Base-by-base conservation (phyloP, 129 eudicot species). In the Pseudognaphalium luteoalbum region DNA sequence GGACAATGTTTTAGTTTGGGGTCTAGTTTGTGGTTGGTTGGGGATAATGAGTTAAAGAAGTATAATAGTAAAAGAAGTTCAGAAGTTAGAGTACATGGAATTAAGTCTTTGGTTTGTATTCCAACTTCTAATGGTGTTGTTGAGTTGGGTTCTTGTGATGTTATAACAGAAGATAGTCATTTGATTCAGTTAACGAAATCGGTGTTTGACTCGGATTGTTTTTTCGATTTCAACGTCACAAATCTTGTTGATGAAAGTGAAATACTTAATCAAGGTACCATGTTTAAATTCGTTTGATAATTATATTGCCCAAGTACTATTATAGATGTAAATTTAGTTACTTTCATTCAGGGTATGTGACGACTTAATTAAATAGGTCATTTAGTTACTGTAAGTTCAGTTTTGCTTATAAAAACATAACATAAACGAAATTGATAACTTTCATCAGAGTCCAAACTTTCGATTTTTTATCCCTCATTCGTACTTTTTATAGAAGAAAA, bases 71-170 rank as follows among this genome's bases (percentile, higher is more conserved):
- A 77, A 59, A 83, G 92, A 66, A 78, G 85, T 11, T 85, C 80
- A 80, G 89, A 87, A 77, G 89, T 87, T 39, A 77, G 85, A 16
- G 57, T 66, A 0, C 87, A 74, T 66, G 89, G 92, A 21, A 74
- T 87, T 10, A 69, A 75, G 30, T 82, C 87, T 0, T 76, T 84
- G 54, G 87, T 87, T 82, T 87, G 88, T 69, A 70, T 87, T 44
- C 76, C 92, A 0, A 85, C 87, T 71, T 39, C 83, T 0, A 39
- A 72, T 33, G 91, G 92, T 14, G 83, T 85, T 33, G 76, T 85
- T 74, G 92, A 87, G 25, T 66, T 87, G 68, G 92, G 87, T 30
- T 87, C 89, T 51, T 69, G 82, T 8, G 80, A 77, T 50, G n/a
- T 54, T 25, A 70, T 71, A 2, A 66, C 51, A 44, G 66, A 85